A percentile compares a stretch with the other conserved stretches of the same genome.
Conservation (phyloP, 163 green algal genomes). For the Volvox carteri region DNA sequence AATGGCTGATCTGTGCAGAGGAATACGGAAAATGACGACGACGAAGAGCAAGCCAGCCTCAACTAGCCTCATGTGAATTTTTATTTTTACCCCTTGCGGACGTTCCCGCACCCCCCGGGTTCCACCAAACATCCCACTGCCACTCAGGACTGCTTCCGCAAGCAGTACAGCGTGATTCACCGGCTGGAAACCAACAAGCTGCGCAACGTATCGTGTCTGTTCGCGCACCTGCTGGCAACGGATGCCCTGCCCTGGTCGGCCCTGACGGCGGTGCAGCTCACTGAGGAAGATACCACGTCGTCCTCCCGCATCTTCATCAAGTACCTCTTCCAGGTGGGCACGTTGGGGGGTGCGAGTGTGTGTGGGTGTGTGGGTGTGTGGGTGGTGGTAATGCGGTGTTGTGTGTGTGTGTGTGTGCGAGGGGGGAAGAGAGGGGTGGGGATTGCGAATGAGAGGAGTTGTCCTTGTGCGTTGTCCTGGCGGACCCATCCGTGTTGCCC, state of each 20-base stretch:
- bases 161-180: conserved; percentile 93
- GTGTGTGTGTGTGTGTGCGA: no score
- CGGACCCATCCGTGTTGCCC: no score
- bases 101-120: not conserved
- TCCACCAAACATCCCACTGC: not conserved
- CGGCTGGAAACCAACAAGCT: conserved; percentile 99
- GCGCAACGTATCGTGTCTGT: conserved; percentile 97
- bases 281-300: conserved; percentile 98
- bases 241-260: conserved; percentile 94
- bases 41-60: no score
- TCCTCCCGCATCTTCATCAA: conserved; percentile 99
- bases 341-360: not conserved
- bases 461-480: no score
- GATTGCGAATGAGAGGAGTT: no score
- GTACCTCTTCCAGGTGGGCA: conserved; percentile 95
- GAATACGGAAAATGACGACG: no score
- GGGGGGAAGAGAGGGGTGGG: no score
- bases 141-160: conserved; percentile 86
- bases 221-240: conserved; percentile 93
- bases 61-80: no score
- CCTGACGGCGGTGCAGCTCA: conserved; percentile 89
- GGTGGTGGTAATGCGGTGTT: not conserved
- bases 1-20: no score
- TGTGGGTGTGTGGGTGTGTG: not conserved
- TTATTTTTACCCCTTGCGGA: no score